Evolutionary conservation across 495 filamentous ascomycete species (phyloP).

Genomic region (Lichenothelia convexa): DNA sequence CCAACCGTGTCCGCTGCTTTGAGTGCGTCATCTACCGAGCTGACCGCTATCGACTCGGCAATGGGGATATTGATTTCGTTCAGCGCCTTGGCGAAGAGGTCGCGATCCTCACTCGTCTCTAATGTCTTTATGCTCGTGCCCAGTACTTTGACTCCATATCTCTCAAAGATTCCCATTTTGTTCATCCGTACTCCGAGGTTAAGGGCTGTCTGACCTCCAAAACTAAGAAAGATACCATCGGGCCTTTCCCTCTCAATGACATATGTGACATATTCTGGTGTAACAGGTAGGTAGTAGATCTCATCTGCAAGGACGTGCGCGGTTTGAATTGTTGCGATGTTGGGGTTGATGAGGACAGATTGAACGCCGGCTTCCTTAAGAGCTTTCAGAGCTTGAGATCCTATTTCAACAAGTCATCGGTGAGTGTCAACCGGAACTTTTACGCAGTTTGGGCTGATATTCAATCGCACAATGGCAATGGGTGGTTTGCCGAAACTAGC

Average conservation of each 20-base stretch:
- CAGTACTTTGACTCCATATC: constrained; percentile 83
- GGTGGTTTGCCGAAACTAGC: too few relatives aligned
- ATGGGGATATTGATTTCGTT: constrained; percentile 95
- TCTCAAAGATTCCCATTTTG: constrained; percentile 85
- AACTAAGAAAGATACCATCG: constrained; percentile 90
- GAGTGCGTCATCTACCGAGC: constrained; percentile 77
- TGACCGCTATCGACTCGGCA: constrained; percentile 82
- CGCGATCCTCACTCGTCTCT: constrained; percentile 87
- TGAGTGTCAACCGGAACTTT: too few relatives aligned
- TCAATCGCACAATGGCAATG: too few relatives aligned
- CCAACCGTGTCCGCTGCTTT: constrained; percentile 70
- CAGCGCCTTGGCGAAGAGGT: constrained; percentile 80
- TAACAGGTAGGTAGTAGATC: constrained; percentile 95
- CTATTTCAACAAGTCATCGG: too few relatives aligned
- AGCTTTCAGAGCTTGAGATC: constrained; percentile 62
- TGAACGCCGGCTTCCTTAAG: constrained; percentile 90
- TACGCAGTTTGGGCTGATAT: too few relatives aligned
- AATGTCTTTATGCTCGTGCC: constrained; percentile 88
- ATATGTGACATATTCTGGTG: constrained; percentile 90
- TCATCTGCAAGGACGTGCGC: constrained; percentile 95
- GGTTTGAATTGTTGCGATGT: constrained; percentile 97
- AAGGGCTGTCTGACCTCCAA: constrained; percentile 90
- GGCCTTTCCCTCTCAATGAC: constrained; percentile 84
- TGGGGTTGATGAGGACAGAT: constrained; percentile 93
- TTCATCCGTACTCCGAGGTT: constrained; percentile 97